These are phyloP conservation scores for Quercus tomentella DNA, from an alignment of 331 rosid genomes.

Conservation along the genomic window DNA sequence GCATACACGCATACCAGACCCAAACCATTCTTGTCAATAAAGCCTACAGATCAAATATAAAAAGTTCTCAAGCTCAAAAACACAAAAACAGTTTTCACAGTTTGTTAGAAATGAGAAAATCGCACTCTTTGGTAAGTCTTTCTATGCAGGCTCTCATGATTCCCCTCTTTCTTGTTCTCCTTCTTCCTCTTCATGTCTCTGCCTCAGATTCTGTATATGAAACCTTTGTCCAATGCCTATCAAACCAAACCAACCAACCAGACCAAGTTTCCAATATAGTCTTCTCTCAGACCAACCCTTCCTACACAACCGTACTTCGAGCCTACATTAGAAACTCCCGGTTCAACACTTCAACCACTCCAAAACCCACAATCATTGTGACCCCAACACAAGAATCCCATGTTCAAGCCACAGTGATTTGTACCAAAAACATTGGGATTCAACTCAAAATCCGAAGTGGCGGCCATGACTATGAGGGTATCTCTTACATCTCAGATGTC, in stretches of 20 bases:
- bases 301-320: slow-evolving; percentile 37
- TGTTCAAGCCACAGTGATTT: slow-evolving; percentile 41
- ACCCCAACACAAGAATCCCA: slow-evolving; percentile 49
- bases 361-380: slow-evolving; percentile 54
- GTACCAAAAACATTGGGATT: slow-evolving; percentile 34
- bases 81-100: too few species aligned
- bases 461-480: slow-evolving; percentile 75
- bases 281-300: slow-evolving; percentile 29
- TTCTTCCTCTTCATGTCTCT: slow-evolving; percentile 29
- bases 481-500: slow-evolving; percentile 43
- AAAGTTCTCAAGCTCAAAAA: too few species aligned
- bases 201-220: slow-evolving; percentile 17
- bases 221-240: slow-evolving; percentile 45
- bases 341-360: slow-evolving; percentile 45
- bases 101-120: too few species aligned
- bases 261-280: slow-evolving; percentile 31
- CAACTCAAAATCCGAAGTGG: slow-evolving; percentile 71
- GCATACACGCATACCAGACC: too few species aligned
- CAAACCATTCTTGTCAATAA: too few species aligned
- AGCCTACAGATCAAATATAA: too few species aligned
- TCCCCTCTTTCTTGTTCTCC: slow-evolving; percentile 18
- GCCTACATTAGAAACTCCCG: slow-evolving; percentile 55
- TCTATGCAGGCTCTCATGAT: neutral
- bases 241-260: slow-evolving; percentile 25
- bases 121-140: too few species aligned